Conservation (phyloP, 2,329 filamentous ascomycete genomes). For the Aspergillus phoenicis region DNA sequence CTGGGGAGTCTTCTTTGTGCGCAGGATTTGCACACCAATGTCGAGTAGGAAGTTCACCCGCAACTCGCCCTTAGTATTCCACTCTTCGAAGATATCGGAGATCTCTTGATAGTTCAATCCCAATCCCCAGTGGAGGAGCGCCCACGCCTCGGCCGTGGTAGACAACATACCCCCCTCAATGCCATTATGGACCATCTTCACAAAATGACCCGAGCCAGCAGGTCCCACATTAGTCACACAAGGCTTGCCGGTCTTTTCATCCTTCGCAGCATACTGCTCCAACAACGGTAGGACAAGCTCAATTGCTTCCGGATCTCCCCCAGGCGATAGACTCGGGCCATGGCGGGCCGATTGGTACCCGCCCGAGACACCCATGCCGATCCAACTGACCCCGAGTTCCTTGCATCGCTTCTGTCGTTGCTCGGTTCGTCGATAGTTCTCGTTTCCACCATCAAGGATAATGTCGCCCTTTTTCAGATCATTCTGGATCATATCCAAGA, state of each 20-base stretch:
- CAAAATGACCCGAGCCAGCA: slow-evolving; percentile 68
- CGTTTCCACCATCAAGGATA: slow-evolving; percentile 69
- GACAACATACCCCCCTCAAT: slow-evolving; percentile 74
- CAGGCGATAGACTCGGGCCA: slow-evolving; percentile 69
- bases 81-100: slow-evolving; percentile 60
- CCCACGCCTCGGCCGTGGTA: slow-evolving; percentile 66
- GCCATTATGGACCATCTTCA: slow-evolving; percentile 76
- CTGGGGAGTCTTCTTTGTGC: slow-evolving; percentile 49
- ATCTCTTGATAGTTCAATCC: slow-evolving; percentile 64
- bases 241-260: slow-evolving; percentile 56
- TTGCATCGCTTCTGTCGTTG: slow-evolving; percentile 61
- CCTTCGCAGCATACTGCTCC: slow-evolving; percentile 64
- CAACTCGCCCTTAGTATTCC: slow-evolving; percentile 63
- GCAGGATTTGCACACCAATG: slow-evolving; percentile 65
- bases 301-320: slow-evolving; percentile 60
- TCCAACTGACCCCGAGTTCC: slow-evolving; percentile 62
- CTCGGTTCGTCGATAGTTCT: slow-evolving; percentile 67
- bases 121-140: slow-evolving; percentile 61
- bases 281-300: slow-evolving; percentile 64
- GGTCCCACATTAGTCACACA: slow-evolving; percentile 65
- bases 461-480: slow-evolving; percentile 64
- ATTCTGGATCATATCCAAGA: slow-evolving; percentile 46
- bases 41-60: slow-evolving; percentile 63
- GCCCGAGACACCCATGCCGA: slow-evolving; percentile 69
- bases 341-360: slow-evolving; percentile 68